Base-by-base conservation (phyloP, 2,329 filamentous ascomycete genomes). In the Ophiocordyceps camponoti-rufipedis region DNA sequence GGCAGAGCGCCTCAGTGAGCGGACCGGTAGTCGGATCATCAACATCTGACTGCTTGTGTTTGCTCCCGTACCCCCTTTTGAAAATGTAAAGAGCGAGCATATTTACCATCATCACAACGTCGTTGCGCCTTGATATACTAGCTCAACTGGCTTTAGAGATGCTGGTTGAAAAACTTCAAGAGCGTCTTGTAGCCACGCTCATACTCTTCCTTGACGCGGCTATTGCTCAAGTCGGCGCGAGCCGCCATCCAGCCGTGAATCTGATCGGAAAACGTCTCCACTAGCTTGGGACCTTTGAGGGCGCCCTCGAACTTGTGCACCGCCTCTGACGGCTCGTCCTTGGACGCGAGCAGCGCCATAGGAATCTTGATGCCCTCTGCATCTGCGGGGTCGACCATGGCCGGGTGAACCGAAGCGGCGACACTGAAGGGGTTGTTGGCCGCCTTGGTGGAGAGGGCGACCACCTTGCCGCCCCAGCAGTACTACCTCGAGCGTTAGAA, bases 201-300 rank as follows among this genome's bases (percentile, higher is more conserved):
- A 50, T 78, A 80, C 62, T 80, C 79, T 51, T 72, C 69, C 59
- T 71, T 74, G 55, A 76, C 71, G 40, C 67, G 69, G 43, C 67
- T 62, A 42, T 80, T 64, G 32, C 68, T 64, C 29, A 84, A 62
- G 54, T 82, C 64, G 0, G 72, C 68, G 28, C 79, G 71, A 1
- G 80, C 79, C 1, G 75, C 77, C 80, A 84, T 85, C 78, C 79
- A 85, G 41, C 80, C 80, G 60, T 85, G 80, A 55, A 78, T 70
- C 68, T 82, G 80, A 54, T 76, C 76, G 23, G 55, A 53, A 54
- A 82, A 84, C n/a, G 59, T 76, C 65, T 84, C 78, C 45, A 82
- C 71, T 50, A 78, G 69, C 54, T 77, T 75, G 47, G 71, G 61
- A 2, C 64, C 70, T 28, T 61, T 64, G 44, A 82, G 66, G 10